These are phyloP conservation scores for Melaleuca quinquenervia DNA, from an alignment of 345 rosid genomes.

Conservation along the genomic window DNA sequence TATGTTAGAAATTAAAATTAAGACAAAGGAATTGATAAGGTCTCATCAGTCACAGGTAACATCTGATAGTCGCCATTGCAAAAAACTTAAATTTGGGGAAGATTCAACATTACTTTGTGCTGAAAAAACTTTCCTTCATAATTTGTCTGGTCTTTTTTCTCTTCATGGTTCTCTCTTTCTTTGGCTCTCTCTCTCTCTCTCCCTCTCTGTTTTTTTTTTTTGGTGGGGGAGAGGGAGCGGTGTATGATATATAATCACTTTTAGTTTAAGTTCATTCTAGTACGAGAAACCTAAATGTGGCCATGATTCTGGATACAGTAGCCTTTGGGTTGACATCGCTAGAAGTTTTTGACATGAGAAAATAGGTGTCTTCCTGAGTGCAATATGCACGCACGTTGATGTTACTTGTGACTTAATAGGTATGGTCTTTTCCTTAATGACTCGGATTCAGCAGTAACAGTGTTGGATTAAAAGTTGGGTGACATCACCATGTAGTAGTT, in stretches of 20 bases:
- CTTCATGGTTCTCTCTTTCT: background rate
- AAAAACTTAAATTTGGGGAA: background rate
- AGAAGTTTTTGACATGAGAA: background rate
- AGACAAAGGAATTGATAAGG: background rate
- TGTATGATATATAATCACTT: background rate
- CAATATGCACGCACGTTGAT: background rate
- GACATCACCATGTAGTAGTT: background rate
- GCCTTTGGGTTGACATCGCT: background rate
- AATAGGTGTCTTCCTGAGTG: background rate
- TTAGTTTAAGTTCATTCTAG: background rate
- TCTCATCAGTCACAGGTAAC: background rate
- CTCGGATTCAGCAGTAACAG: background rate
- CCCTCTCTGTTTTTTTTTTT: background rate
- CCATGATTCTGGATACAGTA: background rate
- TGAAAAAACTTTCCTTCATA: background rate
- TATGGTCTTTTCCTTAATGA: background rate
- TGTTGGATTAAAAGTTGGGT: background rate
- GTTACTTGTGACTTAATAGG: background rate
- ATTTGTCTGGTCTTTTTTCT: background rate
- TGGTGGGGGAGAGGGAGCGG: too few relatives aligned
- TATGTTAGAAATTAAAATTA: background rate
- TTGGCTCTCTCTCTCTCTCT: too few relatives aligned
- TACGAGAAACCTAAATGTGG: background rate
- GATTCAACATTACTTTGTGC: background rate
- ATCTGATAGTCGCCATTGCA: background rate